A percentile compares a stretch with the other conserved stretches of the same genome.
These are phyloP conservation scores for Teratosphaeriaceae sp. DNA, from an alignment of 2,329 filamentous ascomycete genomes.

Conservation along the genomic window DNA sequence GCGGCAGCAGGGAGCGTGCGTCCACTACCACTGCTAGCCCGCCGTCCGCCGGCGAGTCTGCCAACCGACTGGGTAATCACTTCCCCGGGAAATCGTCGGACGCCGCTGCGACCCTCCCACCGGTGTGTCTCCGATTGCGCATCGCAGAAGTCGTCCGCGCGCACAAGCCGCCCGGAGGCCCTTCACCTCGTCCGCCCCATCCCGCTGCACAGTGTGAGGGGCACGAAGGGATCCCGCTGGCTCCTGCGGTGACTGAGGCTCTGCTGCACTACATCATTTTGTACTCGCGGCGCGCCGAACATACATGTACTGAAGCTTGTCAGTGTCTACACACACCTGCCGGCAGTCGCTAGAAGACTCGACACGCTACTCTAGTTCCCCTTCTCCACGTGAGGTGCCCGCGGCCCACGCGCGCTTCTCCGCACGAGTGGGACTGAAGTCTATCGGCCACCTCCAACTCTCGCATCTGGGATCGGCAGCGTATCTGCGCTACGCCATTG, in stretches of 20 bases:
- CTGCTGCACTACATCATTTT: not conserved
- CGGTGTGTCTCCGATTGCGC: too few species aligned
- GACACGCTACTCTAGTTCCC: not conserved
- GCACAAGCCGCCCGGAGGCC: slow-evolving; percentile 3
- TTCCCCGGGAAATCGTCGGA: too few species aligned
- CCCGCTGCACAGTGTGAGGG: not conserved
- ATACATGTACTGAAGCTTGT: not conserved
- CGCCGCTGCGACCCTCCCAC: too few species aligned
- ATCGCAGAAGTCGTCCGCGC: too few species aligned
- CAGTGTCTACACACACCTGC: too few species aligned
- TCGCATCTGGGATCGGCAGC: not conserved
- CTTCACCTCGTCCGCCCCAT: not conserved
- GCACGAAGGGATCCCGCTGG: not conserved
- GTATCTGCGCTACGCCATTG: not conserved
- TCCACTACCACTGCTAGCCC: not conserved
- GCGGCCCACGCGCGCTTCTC: slow-evolving; percentile 1
- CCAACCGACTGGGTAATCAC: too few species aligned
- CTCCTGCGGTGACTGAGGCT: not conserved
- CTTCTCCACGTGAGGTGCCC: not conserved
- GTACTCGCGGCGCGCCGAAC: too few species aligned
- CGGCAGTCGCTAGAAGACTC: too few species aligned
- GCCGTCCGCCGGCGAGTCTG: too few species aligned
- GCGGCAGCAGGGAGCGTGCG: not conserved
- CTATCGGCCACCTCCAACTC: not conserved
- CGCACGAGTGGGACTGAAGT: not conserved